These are phyloP conservation scores for Aspergillus olivimuriae DNA, from an alignment of 495 filamentous ascomycete genomes.

Conservation along the genomic window DNA sequence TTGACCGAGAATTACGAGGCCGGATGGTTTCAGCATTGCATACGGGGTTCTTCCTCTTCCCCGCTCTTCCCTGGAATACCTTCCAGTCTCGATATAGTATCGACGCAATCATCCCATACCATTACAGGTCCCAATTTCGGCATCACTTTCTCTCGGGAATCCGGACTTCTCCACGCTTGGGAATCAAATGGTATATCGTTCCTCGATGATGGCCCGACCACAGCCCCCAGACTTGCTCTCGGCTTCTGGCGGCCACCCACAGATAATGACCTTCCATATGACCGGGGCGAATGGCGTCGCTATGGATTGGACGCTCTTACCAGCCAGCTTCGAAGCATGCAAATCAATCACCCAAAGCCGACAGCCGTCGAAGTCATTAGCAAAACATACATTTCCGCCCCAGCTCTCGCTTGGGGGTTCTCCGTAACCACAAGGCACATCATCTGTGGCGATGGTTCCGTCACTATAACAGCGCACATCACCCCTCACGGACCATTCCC, in stretches of 20 bases:
- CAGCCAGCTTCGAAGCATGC: neutral
- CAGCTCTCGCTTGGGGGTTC: conserved; percentile 53
- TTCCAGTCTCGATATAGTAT: neutral
- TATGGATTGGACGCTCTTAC: conserved; percentile 14
- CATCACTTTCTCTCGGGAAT: conserved; percentile 12
- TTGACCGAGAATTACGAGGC: conserved; percentile 24
- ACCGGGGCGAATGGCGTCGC: conserved; percentile 30
- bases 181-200: neutral
- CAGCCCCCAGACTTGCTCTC: conserved; percentile 16
- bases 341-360: neutral
- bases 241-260: conserved; percentile 49
- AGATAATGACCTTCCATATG: conserved; percentile 54
- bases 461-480: conserved; percentile 29
- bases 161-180: conserved; percentile 15
- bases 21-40: conserved; percentile 25
- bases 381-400: conserved; percentile 46
- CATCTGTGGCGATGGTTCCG: conserved; percentile 33
- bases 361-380: conserved; percentile 14
- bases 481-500: conserved; percentile 44
- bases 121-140: conserved; percentile 3
- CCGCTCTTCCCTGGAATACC: neutral
- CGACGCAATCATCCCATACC: neutral
- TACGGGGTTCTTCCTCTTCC: neutral
- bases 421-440: conserved; percentile 41
- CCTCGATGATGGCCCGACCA: neutral